Percentiles rank a stretch among this genome's conserved stretches.
These are phyloP conservation scores for Ceratocystis colombiana DNA, from an alignment of 2,329 filamentous ascomycete genomes.

Conservation along the genomic window DNA sequence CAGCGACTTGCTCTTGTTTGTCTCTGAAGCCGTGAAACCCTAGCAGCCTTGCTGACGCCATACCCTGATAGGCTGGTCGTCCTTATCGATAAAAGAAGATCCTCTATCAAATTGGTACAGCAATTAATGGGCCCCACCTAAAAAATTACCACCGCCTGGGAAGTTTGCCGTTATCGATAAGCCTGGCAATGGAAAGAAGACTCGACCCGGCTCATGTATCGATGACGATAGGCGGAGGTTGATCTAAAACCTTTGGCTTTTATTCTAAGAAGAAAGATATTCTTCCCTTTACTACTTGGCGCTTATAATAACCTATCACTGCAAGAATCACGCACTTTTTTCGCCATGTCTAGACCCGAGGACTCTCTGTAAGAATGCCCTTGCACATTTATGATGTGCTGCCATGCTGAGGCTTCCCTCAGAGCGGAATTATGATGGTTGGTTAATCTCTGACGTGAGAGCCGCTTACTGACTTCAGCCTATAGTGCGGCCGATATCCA, in stretches of 20 bases:
- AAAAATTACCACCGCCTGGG: constrained; percentile 13
- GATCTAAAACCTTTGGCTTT: background rate
- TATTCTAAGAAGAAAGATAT: too few relatives aligned
- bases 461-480: background rate
- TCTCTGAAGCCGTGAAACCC: background rate
- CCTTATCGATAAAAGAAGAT: constrained; percentile 9
- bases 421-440: background rate
- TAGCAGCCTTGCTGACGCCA: constrained; percentile 3
- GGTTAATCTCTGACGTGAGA: background rate
- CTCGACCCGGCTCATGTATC: constrained; percentile 6
- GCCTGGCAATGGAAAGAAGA: background rate
- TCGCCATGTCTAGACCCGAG: constrained; percentile 89
- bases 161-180: constrained; percentile 18
- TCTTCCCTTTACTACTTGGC: background rate
- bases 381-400: constrained; percentile 18
- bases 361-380: constrained; percentile 62
- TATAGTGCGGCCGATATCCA: constrained; percentile 87
- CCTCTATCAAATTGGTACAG: background rate
- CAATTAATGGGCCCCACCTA: background rate
- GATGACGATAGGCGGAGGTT: background rate
- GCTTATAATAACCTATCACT: background rate
- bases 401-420: background rate
- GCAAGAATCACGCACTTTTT: background rate
- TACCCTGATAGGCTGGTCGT: background rate
- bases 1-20: background rate